phyloP scores from a whole-genome alignment of 192 early-diverging fungal genomes.

The Chytriomyces sp. region DNA sequence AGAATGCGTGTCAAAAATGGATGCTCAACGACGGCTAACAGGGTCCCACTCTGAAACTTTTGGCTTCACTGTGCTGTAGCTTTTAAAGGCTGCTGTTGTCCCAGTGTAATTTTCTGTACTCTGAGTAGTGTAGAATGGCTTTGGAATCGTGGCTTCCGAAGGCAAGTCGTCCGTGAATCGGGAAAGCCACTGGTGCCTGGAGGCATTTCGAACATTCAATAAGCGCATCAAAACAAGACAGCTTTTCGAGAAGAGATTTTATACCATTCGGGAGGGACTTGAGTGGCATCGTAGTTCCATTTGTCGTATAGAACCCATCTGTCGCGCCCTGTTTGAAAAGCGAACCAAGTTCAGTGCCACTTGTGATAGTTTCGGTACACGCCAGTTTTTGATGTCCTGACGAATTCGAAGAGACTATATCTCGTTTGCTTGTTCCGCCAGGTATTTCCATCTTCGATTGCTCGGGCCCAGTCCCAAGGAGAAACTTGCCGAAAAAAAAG shows the following conservation, averaged over 20 bases:
- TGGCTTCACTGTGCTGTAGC: conserved; percentile 54
- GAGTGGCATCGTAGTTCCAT: conserved; percentile 60
- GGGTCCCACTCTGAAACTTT: conserved; percentile 52
- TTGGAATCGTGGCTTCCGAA: conserved; percentile 44
- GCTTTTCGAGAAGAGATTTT: not conserved
- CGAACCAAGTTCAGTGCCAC: no score
- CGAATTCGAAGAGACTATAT: no score
- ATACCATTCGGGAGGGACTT: conserved; percentile 62
- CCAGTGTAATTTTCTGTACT: conserved; percentile 53
- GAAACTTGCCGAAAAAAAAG: not conserved
- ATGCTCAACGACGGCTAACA: conserved; percentile 11
- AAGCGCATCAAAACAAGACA: not conserved
- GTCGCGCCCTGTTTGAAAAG: conserved; percentile 41
- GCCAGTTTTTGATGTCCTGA: no score
- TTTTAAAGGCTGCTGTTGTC: conserved; percentile 54
- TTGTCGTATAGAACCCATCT: conserved; percentile 58
- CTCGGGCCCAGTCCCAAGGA: no score
- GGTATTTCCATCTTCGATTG: no score
- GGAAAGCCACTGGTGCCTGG: conserved; percentile 63
- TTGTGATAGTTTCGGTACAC: no score
- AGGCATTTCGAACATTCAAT: not conserved
- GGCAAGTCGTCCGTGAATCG: conserved; percentile 60
- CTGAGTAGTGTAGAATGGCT: conserved; percentile 45
- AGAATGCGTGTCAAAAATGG: not conserved
- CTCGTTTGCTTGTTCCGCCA: no score